Evolutionary conservation across 352 stramenopile genomes (phyloP).

Genomic region (Phytophthora hibernalis): DNA sequence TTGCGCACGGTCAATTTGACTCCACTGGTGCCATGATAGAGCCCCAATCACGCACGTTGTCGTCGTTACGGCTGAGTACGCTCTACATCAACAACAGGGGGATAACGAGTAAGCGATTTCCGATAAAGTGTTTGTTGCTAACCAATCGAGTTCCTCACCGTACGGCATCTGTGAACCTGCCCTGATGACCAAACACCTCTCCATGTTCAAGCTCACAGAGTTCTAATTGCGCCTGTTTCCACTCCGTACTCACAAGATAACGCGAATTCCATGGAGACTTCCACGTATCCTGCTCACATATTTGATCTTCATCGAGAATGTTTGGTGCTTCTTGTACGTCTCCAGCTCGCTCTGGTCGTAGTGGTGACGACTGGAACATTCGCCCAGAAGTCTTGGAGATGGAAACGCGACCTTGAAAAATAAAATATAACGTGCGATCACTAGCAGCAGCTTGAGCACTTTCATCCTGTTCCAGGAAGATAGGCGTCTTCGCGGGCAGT

Average conservation of each 20-base stretch:
- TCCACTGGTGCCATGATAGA: slow-evolving; percentile 45
- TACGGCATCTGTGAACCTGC: slow-evolving; percentile 23
- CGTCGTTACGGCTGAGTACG: slow-evolving; percentile 37
- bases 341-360: slow-evolving; percentile 5
- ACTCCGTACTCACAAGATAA: slow-evolving; percentile 14
- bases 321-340: slow-evolving; percentile 6
- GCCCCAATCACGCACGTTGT: slow-evolving; percentile 35
- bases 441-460: background rate
- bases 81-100: slow-evolving; percentile 10
- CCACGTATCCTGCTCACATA: slow-evolving; percentile 17
- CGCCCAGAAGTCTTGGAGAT: slow-evolving; percentile 31
- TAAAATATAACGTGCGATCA: slow-evolving; percentile 33
- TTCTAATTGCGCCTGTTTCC: slow-evolving; percentile 33
- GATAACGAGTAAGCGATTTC: background rate
- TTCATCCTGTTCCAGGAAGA: slow-evolving; percentile 44
- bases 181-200: slow-evolving; percentile 43
- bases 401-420: slow-evolving; percentile 37
- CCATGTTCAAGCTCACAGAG: slow-evolving; percentile 37
- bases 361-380: slow-evolving; percentile 33
- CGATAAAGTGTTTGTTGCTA: background rate
- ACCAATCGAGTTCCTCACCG: slow-evolving; percentile 17
- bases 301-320: background rate
- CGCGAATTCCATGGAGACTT: slow-evolving; percentile 16
- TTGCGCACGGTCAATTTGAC: slow-evolving; percentile 38
- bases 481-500: slow-evolving; percentile 31